Conservation (phyloP, 345 rosid genomes). For the Fremontodendron californicum region DNA sequence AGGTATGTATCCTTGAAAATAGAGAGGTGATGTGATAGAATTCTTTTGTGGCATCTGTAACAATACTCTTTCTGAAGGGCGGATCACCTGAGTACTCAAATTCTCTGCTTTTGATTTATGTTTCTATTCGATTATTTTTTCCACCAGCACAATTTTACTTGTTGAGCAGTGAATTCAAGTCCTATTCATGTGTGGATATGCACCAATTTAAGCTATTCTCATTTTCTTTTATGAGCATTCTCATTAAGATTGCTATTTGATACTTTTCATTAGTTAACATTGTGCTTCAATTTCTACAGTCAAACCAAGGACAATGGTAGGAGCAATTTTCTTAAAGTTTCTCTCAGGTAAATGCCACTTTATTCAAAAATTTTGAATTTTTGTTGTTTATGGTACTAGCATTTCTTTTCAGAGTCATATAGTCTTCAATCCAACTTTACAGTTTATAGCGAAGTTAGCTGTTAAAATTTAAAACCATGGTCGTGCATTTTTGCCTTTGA, state of each 20-base stretch:
- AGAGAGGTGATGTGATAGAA: constrained; percentile 25
- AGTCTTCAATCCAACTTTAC: neutral
- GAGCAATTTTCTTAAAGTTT: constrained; percentile 85
- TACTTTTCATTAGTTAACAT: constrained; percentile 25
- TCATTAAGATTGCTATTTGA: neutral
- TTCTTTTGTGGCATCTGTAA: constrained; percentile 24
- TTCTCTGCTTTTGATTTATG: neutral
- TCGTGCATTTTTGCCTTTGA: constrained; percentile 4
- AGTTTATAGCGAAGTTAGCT: neutral
- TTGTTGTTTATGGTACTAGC: neutral
- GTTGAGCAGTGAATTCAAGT: neutral
- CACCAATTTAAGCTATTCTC: neutral
- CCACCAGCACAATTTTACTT: neutral
- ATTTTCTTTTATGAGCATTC: neutral
- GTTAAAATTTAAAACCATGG: neutral
- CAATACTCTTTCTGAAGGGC: neutral
- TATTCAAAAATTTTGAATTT: neutral
- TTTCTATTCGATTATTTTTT: neutral
- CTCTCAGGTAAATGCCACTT: constrained; percentile 63
- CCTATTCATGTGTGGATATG: neutral
- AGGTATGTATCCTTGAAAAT: constrained; percentile 38
- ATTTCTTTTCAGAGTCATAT: neutral
- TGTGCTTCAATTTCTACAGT: constrained; percentile 44
- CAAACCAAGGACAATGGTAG: constrained; percentile 75
- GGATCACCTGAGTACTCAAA: neutral